Conservation (phyloP, 768 basidiomycete genomes). For the Phylloporus sp. region DNA sequence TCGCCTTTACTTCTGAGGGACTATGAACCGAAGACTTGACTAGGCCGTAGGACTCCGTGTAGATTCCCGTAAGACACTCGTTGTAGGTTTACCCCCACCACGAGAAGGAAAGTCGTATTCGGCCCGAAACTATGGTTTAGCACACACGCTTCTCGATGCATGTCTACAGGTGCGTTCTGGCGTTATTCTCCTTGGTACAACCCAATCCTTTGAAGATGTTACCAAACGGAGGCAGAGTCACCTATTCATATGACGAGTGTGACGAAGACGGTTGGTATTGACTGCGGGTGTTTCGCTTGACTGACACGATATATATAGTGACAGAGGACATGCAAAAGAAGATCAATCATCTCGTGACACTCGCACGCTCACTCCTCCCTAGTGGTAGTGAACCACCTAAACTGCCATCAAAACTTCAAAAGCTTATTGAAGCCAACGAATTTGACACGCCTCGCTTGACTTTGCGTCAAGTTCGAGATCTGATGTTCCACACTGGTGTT, state of each 20-base stretch:
- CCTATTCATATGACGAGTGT: conserved; percentile 22
- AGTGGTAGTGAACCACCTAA: conserved; percentile 28
- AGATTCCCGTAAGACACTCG: conserved; percentile 36
- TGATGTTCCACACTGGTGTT: conserved; percentile 32
- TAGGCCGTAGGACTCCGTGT: conserved; percentile 42
- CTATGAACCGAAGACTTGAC: background rate
- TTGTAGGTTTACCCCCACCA: conserved; percentile 43
- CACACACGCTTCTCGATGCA: conserved; percentile 36
- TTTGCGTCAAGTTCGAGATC: conserved; percentile 37
- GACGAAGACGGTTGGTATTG: conserved; percentile 22
- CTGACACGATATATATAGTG: conserved; percentile 18
- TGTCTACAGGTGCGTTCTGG: conserved; percentile 33
- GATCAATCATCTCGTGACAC: conserved; percentile 39
- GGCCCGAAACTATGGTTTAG: conserved; percentile 41
- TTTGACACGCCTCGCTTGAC: conserved; percentile 24
- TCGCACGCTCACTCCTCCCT: conserved; percentile 40
- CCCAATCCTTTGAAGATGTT: conserved; percentile 33
- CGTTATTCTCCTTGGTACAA: background rate
- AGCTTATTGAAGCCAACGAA: conserved; percentile 34
- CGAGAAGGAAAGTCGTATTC: conserved; percentile 34
- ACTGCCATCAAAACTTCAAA: conserved; percentile 30
- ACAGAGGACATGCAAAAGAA: conserved; percentile 36
- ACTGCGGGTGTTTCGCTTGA: background rate
- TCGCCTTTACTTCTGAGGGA: background rate
- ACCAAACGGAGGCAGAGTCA: conserved; percentile 36